Evolutionary conservation across 306 rosid genomes (phyloP).

Genomic region (Quercus rubra): DNA sequence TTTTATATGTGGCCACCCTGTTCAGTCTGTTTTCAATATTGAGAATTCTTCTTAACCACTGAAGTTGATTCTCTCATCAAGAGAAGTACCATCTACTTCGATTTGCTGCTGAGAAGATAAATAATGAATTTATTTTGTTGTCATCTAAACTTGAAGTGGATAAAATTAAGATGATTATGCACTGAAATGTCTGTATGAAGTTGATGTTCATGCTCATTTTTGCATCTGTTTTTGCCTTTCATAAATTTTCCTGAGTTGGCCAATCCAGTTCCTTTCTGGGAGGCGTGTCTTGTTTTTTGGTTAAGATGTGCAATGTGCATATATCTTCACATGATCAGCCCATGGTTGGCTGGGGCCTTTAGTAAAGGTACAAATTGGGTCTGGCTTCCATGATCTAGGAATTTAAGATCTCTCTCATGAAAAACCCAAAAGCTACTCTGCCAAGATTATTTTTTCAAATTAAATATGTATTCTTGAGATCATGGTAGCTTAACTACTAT

Average conservation of each 20-base stretch:
- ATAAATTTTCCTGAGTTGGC: neutral
- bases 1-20: neutral
- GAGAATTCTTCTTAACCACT: constrained; percentile 4
- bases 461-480: neutral
- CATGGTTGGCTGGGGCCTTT: constrained; percentile 1
- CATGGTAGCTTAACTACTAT: constrained; percentile 5
- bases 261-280: too few relatives aligned
- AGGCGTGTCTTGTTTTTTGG: too few relatives aligned
- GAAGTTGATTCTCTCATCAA: neutral
- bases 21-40: neutral
- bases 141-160: neutral
- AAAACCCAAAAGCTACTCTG: constrained; percentile 6
- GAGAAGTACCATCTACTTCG: neutral
- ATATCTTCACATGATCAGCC: neutral
- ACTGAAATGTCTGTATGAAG: neutral
- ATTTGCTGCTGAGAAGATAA: neutral
- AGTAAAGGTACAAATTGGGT: constrained; percentile 6
- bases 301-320: too few relatives aligned
- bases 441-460: neutral
- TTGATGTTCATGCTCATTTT: neutral
- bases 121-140: neutral
- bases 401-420: neutral
- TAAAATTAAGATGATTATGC: neutral
- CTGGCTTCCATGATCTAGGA: constrained; percentile 8
- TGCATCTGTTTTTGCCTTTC: neutral